phyloP scores from a whole-genome alignment of 1,139 yeast genomes.

The Candida frijolesensis region DNA sequence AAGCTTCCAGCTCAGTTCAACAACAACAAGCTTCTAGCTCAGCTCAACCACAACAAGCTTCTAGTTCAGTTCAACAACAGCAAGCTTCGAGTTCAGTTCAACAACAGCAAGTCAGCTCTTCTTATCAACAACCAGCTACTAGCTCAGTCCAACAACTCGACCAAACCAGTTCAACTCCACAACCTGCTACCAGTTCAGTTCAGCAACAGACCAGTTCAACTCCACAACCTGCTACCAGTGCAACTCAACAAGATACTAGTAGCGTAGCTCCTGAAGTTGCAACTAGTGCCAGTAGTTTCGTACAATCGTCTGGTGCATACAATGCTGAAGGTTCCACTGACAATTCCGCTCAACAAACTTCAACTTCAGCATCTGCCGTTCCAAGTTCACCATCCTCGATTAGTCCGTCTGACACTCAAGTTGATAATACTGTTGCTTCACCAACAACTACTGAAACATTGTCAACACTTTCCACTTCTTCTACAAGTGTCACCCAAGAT shows the following conservation, averaged over 20 bases:
- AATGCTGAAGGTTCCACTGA: neutral
- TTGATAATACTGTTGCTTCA: slow-evolving; percentile 4
- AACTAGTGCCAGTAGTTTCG: neutral
- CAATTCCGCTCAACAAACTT: neutral
- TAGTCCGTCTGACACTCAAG: neutral
- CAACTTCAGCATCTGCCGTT: neutral
- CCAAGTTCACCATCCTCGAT: slow-evolving; percentile 3
- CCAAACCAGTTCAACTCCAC: neutral
- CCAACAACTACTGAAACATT: slow-evolving; percentile 5
- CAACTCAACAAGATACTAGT: neutral
- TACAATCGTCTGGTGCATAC: neutral
- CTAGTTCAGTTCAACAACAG: neutral
- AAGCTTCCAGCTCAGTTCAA: neutral
- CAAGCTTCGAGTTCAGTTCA: neutral
- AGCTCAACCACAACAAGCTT: neutral
- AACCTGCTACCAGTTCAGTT: neutral
- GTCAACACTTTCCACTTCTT: slow-evolving; percentile 5
- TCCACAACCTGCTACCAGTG: neutral
- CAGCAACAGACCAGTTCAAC: neutral
- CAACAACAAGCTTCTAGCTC: no score
- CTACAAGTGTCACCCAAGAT: slow-evolving; percentile 5
- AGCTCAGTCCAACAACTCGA: neutral
- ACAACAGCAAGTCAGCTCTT: neutral
- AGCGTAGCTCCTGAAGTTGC: neutral
- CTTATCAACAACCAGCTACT: neutral